These are phyloP conservation scores for Entomortierella beljakovae DNA, from an alignment of 192 early-diverging fungal species.

Conservation along the genomic window DNA sequence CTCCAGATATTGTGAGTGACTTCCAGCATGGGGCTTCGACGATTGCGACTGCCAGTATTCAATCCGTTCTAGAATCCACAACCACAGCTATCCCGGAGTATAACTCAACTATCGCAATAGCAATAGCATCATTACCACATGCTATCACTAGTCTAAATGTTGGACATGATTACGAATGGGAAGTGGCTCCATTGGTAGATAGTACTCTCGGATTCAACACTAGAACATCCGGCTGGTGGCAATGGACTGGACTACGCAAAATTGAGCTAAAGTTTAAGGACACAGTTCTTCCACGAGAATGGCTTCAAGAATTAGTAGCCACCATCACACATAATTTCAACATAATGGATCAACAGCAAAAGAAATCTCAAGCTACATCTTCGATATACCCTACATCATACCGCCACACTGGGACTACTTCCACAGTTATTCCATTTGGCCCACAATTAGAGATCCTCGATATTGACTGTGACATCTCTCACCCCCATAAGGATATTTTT, in stretches of 20 bases:
- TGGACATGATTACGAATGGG: background rate
- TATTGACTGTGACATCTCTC: slow-evolving; percentile 19
- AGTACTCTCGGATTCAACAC: background rate
- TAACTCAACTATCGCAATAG: background rate
- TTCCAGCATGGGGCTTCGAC: background rate
- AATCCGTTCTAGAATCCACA: background rate
- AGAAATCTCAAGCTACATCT: background rate
- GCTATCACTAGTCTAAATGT: background rate
- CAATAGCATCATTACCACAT: background rate
- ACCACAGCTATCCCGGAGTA: background rate
- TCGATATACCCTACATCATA: background rate
- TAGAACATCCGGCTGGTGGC: slow-evolving; percentile 13
- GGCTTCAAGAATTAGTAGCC: slow-evolving; percentile 10
- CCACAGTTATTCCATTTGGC: background rate
- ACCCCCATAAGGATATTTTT: slow-evolving; percentile 27
- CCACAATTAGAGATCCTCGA: slow-evolving; percentile 14
- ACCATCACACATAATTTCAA: background rate
- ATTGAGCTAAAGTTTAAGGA: slow-evolving; percentile 6
- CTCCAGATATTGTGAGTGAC: background rate
- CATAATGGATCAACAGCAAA: background rate
- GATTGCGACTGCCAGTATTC: background rate
- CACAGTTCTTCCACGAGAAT: slow-evolving; percentile 9
- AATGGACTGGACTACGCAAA: slow-evolving; percentile 9
- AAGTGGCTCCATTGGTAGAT: background rate
- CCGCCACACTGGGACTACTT: background rate